Percentiles rank a stretch among this genome's conserved stretches.
Evolutionary conservation across 2,329 filamentous ascomycete genomes (phyloP).

Genomic region (Alternaria gansuensis): DNA sequence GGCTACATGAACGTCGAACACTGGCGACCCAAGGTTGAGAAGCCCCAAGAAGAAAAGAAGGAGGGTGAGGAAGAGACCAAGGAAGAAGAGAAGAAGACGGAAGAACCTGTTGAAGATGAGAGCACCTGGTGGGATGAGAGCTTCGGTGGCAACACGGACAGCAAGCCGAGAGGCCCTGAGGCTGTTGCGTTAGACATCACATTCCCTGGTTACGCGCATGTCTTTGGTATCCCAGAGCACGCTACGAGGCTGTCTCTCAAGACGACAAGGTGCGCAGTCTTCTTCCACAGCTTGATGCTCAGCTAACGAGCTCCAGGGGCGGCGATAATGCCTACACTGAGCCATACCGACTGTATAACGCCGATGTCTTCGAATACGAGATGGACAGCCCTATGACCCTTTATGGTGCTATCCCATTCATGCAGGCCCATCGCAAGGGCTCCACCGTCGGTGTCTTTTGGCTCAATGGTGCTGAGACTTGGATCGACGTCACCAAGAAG

Average conservation of each 20-base stretch:
- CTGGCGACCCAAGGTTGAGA: slow-evolving; percentile 87
- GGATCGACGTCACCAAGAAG: slow-evolving; percentile 91
- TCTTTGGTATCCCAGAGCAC: slow-evolving; percentile 94
- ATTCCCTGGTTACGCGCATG: slow-evolving; percentile 89
- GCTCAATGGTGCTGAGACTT: slow-evolving; percentile 96
- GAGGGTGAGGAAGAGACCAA: slow-evolving; percentile 58
- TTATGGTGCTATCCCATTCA: slow-evolving; percentile 95
- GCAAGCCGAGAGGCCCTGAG: slow-evolving; percentile 93
- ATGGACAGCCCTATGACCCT: slow-evolving; percentile 98
- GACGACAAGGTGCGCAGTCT: slow-evolving; percentile 71
- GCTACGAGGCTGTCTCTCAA: slow-evolving; percentile 86
- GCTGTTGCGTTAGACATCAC: slow-evolving; percentile 90
- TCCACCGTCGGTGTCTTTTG: slow-evolving; percentile 97
- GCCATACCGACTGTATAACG: slow-evolving; percentile 94
- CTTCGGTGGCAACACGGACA: slow-evolving; percentile 94
- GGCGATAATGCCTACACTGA: slow-evolving; percentile 85
- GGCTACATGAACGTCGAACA: slow-evolving; percentile 93
- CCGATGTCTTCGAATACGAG: slow-evolving; percentile 97
- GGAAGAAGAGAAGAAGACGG: slow-evolving; percentile 56
- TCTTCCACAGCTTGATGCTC: background rate
- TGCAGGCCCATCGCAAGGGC: slow-evolving; percentile 94
- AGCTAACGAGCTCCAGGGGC: slow-evolving; percentile 59
- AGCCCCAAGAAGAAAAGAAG: slow-evolving; percentile 56
- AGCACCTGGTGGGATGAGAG: slow-evolving; percentile 98
- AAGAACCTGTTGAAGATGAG: slow-evolving; percentile 70